A percentile compares a stretch with the other conserved stretches of the same genome.
phyloP scores from a whole-genome alignment of 345 rosid genomes.

The Anastatica hierochuntica region DNA sequence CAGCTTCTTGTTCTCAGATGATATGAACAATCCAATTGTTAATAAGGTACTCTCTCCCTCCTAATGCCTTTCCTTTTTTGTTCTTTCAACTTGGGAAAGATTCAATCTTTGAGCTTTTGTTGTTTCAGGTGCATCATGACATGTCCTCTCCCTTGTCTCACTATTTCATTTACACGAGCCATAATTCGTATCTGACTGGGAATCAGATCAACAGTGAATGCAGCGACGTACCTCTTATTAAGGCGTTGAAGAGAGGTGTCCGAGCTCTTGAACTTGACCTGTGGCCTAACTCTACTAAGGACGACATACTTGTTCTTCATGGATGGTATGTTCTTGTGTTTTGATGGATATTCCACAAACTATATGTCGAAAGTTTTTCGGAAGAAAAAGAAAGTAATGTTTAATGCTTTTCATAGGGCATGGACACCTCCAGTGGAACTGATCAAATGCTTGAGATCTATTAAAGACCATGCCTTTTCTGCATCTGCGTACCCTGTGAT shows the following conservation, averaged over 20 bases:
- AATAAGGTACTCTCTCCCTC: constrained; percentile 28
- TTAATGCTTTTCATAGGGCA: constrained; percentile 50
- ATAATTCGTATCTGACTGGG: constrained; percentile 87
- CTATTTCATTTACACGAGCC: constrained; percentile 86
- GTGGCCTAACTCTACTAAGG: constrained; percentile 82
- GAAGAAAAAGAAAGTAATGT: not conserved
- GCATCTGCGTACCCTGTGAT: constrained; percentile 61
- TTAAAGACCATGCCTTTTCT: constrained; percentile 55
- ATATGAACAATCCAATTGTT: constrained; percentile 51
- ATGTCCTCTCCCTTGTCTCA: constrained; percentile 82
- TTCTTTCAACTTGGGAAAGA: not conserved
- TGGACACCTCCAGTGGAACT: constrained; percentile 81
- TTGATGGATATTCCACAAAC: not conserved
- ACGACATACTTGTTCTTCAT: constrained; percentile 71
- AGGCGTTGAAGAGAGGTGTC: constrained; percentile 64
- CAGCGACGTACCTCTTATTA: constrained; percentile 82
- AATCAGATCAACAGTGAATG: constrained; percentile 94
- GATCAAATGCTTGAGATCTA: constrained; percentile 59
- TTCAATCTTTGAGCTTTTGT: not conserved
- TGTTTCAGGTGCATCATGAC: constrained; percentile 69
- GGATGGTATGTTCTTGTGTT: constrained; percentile 51
- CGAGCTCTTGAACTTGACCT: constrained; percentile 91
- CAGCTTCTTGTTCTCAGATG: constrained; percentile 43
- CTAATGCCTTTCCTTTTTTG: not conserved
- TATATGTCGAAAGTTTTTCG: not conserved